Percentiles rank a stretch among this genome's conserved stretches.
These are phyloP conservation scores for Fusarium redolens DNA, from an alignment of 2,329 filamentous ascomycete species.

Conservation along the genomic window DNA sequence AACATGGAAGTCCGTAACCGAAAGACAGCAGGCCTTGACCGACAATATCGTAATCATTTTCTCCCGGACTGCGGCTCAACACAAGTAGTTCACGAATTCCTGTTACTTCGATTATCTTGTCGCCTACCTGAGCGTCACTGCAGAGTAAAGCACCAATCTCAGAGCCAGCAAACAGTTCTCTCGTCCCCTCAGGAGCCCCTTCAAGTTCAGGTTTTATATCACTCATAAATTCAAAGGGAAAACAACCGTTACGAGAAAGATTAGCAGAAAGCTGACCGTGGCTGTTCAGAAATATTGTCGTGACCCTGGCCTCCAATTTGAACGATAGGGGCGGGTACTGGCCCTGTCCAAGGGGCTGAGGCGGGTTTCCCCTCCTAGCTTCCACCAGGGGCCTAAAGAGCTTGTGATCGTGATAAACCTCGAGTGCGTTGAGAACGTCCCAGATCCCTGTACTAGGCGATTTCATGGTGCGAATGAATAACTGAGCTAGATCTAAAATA, in stretches of 20 bases:
- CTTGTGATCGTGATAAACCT: not conserved
- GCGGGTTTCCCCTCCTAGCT: not conserved
- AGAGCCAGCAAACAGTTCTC: not conserved
- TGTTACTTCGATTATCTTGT: not conserved
- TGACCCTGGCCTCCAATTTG: not conserved
- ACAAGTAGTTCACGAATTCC: not conserved
- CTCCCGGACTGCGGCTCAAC: not conserved
- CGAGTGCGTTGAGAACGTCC: not conserved
- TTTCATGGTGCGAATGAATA: not conserved
- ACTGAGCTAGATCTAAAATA: not conserved
- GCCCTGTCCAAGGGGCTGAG: not conserved
- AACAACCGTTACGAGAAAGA: not conserved
- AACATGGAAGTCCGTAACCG: not conserved
- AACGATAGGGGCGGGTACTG: not conserved
- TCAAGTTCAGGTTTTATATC: not conserved
- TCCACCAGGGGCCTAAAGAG: not conserved
- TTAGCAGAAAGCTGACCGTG: not conserved
- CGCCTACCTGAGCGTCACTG: not conserved
- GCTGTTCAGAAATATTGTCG: not conserved
- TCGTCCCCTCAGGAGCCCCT: no score
- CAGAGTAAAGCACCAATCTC: not conserved
- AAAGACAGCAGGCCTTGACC: not conserved
- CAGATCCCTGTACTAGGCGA: not conserved
- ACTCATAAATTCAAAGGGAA: no score
- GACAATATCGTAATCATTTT: not conserved